Conservation (phyloP, 2,329 filamentous ascomycete genomes). For the Talaromyces marneffei region DNA sequence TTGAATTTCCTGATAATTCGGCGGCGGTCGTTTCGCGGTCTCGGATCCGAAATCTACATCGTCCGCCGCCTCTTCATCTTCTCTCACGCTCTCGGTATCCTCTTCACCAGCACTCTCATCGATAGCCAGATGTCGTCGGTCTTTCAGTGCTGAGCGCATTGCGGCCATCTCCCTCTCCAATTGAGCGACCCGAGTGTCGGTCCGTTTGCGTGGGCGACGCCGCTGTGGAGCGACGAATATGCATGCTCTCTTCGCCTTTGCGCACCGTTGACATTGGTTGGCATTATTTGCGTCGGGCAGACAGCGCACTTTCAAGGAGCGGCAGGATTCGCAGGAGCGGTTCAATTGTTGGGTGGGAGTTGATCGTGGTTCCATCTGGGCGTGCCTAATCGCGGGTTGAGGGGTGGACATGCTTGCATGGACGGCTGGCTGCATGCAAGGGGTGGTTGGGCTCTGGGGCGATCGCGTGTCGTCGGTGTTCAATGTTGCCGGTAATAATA, state of each 20-base stretch:
- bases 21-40: slow-evolving; percentile 18
- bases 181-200: slow-evolving; percentile 33
- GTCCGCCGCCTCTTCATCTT: slow-evolving; percentile 19
- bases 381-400: slow-evolving; percentile 20
- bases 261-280: slow-evolving; percentile 34
- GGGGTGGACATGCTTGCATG: slow-evolving; percentile 23
- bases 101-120: slow-evolving; percentile 27
- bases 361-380: slow-evolving; percentile 18
- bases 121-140: slow-evolving; percentile 21
- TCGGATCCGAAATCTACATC: slow-evolving; percentile 22
- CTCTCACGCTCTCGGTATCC: slow-evolving; percentile 22
- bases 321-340: slow-evolving; percentile 34
- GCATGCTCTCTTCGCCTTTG: slow-evolving; percentile 29
- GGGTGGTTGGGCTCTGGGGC: not conserved
- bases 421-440: not conserved
- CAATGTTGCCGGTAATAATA: not conserved
- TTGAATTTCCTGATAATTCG: slow-evolving; percentile 17
- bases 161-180: slow-evolving; percentile 34
- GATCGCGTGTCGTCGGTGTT: not conserved
- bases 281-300: slow-evolving; percentile 26
- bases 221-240: slow-evolving; percentile 34
- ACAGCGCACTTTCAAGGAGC: slow-evolving; percentile 34
- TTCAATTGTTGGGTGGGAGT: slow-evolving; percentile 28
- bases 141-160: slow-evolving; percentile 33
- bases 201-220: slow-evolving; percentile 33